phyloP scores from a whole-genome alignment of 768 basidiomycete genomes.

The Terana coerulea region DNA sequence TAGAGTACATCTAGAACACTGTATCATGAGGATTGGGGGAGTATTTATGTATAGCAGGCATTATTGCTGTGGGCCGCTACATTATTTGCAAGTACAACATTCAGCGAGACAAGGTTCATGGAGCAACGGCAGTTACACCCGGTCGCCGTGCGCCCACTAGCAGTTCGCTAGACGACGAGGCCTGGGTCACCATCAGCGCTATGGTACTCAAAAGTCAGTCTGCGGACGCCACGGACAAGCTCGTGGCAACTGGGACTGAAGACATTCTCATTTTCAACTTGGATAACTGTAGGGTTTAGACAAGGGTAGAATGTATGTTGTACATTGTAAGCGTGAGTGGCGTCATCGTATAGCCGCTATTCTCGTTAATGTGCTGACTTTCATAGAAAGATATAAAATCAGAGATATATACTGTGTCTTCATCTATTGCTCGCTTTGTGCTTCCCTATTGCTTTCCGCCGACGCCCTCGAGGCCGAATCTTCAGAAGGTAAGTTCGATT shows the following conservation, averaged over 20 bases:
- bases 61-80: conserved; percentile 83
- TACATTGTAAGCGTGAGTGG: no score
- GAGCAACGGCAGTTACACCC: conserved; percentile 73
- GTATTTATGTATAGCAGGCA: conserved; percentile 92
- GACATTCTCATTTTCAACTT: conserved; percentile 88
- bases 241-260: conserved; percentile 80
- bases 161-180: conserved; percentile 72
- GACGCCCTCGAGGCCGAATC: conserved; percentile 33
- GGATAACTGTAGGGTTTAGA: conserved; percentile 88
- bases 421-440: no score
- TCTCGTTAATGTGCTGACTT: no score
- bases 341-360: no score
- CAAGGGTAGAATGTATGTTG: no score
- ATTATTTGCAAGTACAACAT: conserved; percentile 94
- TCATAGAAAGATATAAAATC: no score
- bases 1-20: no score
- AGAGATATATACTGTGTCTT: no score
- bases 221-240: conserved; percentile 85
- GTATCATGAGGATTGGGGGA: no score
- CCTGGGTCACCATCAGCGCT: conserved; percentile 88
- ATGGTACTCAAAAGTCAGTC: conserved; percentile 86
- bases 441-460: conserved; percentile 58
- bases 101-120: conserved; percentile 53
- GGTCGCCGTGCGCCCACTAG: conserved; percentile 89
- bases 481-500: conserved; percentile 29